phyloP scores from a whole-genome alignment of 2,329 filamentous ascomycete genomes.

The Penicillium polonicum region DNA sequence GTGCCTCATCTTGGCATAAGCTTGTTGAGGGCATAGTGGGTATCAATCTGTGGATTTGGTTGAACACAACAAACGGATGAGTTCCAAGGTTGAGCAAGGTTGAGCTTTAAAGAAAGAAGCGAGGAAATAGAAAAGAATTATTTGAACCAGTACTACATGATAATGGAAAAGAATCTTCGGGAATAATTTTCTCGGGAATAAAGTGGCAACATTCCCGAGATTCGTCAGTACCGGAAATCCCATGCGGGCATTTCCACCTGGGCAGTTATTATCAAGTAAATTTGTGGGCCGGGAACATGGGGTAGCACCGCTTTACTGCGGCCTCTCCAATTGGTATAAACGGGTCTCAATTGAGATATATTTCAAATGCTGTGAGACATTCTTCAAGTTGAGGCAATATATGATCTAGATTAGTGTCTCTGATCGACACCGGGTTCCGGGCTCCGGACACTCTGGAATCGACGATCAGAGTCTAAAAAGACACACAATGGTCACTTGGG shows the following conservation, averaged over 20 bases:
- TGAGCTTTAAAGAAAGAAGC: background rate
- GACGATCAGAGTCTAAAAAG: background rate
- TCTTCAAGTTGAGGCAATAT: background rate
- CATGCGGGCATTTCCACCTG: constrained; percentile 6
- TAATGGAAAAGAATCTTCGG: constrained; percentile 21
- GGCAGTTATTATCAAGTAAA: constrained; percentile 22
- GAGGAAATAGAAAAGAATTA: constrained; percentile 1
- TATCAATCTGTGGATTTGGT: constrained; percentile 2
- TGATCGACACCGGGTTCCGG: background rate
- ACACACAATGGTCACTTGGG: background rate
- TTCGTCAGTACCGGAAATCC: constrained; percentile 14
- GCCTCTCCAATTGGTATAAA: background rate
- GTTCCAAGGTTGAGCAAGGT: background rate
- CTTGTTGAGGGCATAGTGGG: constrained; percentile 25
- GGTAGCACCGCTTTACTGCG: background rate
- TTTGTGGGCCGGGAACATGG: constrained; percentile 15
- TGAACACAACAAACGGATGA: background rate
- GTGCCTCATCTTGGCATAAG: constrained; percentile 27
- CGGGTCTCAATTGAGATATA: background rate
- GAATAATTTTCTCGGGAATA: constrained; percentile 25
- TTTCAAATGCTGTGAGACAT: background rate
- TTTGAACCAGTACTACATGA: constrained; percentile 23
- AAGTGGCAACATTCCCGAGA: constrained; percentile 23
- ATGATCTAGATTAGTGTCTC: background rate
- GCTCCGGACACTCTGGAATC: background rate